Evolutionary conservation across 306 rosid species (phyloP), one percentile per base, ranked within the genome.

Genomic region (Prinsepia uniflora): DNA sequence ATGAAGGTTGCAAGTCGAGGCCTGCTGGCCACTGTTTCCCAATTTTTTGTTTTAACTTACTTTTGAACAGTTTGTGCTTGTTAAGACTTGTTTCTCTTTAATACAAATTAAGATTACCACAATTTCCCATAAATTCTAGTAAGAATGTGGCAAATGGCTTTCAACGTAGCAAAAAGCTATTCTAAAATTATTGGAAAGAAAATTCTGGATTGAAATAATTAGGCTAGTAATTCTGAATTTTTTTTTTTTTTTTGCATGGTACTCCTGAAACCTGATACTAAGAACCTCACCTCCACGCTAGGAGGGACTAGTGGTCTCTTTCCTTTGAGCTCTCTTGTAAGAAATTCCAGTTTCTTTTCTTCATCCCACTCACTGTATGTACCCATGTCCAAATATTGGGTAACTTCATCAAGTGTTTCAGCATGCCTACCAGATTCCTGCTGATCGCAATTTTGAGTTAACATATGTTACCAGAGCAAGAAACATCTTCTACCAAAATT

Each of bases 381-480:
- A 43, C 96, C 96, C 87, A 92, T 80, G 70, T 90, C 98, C 88
- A 92, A 82, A 80, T 85, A 88, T 10, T 36, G 24, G 57, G 96
- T 92, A 47, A 92, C 81, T 69, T 92, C 96, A 84, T 92, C 96
- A 56, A 92, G 85, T 56, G 96, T 81, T 24, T 92, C 98, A n/a
- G 96, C 86, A 81, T 92, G 98, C 81, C 98, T 86, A 70, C 81
- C 88, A 49, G 96, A 92, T 86, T 92, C 98, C 98, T 90, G 88
- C 40, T 82, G 44, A 65, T 43, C 43, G 59, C 67, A 71, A 72
- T 72, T 74, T 72, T 76, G 66, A 53, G 47, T 52, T 70, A 61
- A 55, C 48, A 34, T 39, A 47, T 58, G 63, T n/a, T 63, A 47
- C 54, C 10, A 52, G 63, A 81, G 46, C 41, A 75, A 65, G 62